Evolutionary conservation across 306 rosid species (phyloP).

Genomic region (Quillaja saponaria): DNA sequence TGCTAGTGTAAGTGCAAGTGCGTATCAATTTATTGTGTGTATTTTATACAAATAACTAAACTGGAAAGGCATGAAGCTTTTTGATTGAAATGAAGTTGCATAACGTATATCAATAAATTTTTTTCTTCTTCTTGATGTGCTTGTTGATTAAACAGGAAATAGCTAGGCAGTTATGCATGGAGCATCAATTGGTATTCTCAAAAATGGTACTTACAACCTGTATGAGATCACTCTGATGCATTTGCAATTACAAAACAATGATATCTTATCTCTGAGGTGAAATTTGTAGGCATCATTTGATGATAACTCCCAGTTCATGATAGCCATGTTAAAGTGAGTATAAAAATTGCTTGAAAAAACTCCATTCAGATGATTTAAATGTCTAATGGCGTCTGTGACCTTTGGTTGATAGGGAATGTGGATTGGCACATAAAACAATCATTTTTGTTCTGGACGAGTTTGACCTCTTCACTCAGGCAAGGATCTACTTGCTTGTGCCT

Average conservation of each 20-base stretch:
- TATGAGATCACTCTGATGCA: neutral
- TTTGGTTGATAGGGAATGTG: constrained; percentile 76
- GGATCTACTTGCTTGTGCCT: constrained; percentile 28
- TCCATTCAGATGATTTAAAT: constrained; percentile 6
- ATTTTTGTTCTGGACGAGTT: constrained; percentile 85
- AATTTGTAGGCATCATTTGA: constrained; percentile 82
- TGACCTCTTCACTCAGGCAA: constrained; percentile 94
- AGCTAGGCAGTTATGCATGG: constrained; percentile 84
- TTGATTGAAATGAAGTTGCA: too few species aligned
- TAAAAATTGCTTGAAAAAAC: constrained; percentile 25
- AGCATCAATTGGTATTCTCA: constrained; percentile 75
- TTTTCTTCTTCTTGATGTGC: constrained; percentile 31
- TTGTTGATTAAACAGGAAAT: constrained; percentile 71
- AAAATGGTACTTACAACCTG: constrained; percentile 62
- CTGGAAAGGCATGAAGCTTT: constrained; percentile 11
- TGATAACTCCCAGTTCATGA: constrained; percentile 88
- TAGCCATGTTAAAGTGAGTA: constrained; percentile 82
- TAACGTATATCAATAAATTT: neutral
- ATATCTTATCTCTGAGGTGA: constrained; percentile 32
- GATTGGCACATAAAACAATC: constrained; percentile 87
- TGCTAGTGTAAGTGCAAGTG: too few species aligned
- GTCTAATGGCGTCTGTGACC: constrained; percentile 24
- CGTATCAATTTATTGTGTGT: neutral
- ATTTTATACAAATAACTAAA: neutral
- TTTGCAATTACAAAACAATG: constrained; percentile 12